Conservation (phyloP, 116 monocot genomes). For the Thalassia testudinum region DNA sequence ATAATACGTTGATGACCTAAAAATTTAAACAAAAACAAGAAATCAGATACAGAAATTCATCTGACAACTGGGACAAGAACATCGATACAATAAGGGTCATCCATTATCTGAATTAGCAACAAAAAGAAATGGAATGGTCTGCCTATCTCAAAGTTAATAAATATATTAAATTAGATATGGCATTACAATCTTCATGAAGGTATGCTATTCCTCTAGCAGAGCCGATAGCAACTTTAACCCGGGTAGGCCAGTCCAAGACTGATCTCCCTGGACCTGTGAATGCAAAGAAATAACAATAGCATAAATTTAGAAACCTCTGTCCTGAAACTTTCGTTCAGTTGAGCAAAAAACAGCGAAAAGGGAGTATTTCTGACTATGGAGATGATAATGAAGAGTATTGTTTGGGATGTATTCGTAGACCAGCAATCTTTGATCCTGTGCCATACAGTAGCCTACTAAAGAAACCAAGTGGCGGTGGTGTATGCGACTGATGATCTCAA, state of each 20-base stretch:
- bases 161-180: no score
- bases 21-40: background rate
- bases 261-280: no score
- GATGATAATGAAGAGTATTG: conserved; percentile 56
- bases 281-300: no score
- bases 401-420: conserved; percentile 60
- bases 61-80: no score
- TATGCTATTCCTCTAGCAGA: conserved; percentile 48
- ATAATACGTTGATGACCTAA: conserved; percentile 65
- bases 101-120: no score
- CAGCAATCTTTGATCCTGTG: conserved; percentile 42
- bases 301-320: background rate
- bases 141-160: no score
- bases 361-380: conserved; percentile 21
- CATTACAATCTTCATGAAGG: conserved; percentile 39
- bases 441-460: conserved; percentile 60
- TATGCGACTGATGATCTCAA: conserved; percentile 63
- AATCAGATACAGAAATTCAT: no score
- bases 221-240: conserved; percentile 37
- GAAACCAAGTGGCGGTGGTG: conserved; percentile 67
- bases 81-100: no score
- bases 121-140: no score
- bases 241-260: conserved; percentile 26
- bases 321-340: background rate
- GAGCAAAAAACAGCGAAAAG: background rate